Percentiles rank a stretch among this genome's conserved stretches.
phyloP scores from a whole-genome alignment of 768 basidiomycete genomes.

The Sarcodon aspratus region DNA sequence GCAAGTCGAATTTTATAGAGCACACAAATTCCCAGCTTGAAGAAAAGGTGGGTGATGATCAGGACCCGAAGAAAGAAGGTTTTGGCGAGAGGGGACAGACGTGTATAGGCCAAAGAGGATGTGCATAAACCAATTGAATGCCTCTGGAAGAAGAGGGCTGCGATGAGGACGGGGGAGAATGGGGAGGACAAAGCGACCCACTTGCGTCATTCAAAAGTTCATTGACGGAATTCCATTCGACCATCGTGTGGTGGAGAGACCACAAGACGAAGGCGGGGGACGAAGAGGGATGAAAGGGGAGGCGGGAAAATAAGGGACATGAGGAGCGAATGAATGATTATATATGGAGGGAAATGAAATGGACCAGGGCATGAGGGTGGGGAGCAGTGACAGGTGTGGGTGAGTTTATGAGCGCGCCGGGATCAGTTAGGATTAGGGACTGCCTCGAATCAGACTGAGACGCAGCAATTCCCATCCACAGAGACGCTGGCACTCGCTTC shows the following conservation, averaged over 20 bases:
- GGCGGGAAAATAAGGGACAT: neutral
- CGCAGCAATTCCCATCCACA: neutral
- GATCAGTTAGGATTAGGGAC: neutral
- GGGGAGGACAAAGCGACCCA: slow-evolving; percentile 10
- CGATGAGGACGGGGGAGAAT: neutral
- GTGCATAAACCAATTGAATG: slow-evolving; percentile 31
- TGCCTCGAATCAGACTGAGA: neutral
- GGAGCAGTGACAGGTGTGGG: no score
- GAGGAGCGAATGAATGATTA: neutral
- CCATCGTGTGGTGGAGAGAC: slow-evolving; percentile 16
- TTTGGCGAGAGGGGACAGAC: slow-evolving; percentile 14
- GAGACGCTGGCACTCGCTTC: neutral
- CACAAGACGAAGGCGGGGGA: slow-evolving; percentile 1
- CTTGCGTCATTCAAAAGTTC: slow-evolving; percentile 25
- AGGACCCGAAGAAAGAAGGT: neutral
- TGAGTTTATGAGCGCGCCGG: neutral
- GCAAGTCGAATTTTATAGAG: slow-evolving; percentile 31
- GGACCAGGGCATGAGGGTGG: neutral
- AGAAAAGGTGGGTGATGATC: neutral
- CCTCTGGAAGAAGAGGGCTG: slow-evolving; percentile 13
- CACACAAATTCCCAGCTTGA: slow-evolving; percentile 32
- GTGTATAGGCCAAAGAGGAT: slow-evolving; percentile 32
- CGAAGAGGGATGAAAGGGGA: neutral
- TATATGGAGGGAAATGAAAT: neutral
- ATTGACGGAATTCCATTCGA: slow-evolving; percentile 26